A percentile compares a stretch with the other conserved stretches of the same genome.
Evolutionary conservation across 2,329 filamentous ascomycete species (phyloP).

Genomic region (Phoma herbarum): DNA sequence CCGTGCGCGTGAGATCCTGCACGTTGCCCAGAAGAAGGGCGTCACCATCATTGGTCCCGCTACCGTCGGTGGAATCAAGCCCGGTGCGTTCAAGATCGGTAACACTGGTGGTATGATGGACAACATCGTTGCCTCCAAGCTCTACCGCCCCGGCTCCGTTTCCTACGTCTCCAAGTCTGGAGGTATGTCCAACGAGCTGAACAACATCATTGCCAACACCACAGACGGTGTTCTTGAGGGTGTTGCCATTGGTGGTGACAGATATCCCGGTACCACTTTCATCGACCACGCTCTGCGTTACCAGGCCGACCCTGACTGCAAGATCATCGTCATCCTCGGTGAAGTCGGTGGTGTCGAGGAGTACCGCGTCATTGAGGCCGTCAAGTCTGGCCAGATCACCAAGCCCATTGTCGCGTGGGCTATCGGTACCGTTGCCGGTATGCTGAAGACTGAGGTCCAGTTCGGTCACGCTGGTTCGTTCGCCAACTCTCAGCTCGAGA

Average conservation of each 20-base stretch:
- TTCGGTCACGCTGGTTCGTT: conserved; percentile 99
- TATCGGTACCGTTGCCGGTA: conserved; percentile 97
- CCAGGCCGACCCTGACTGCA: conserved; percentile 96
- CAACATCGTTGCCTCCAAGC: conserved; percentile 99
- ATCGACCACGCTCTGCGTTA: conserved; percentile 98
- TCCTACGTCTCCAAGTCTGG: conserved; percentile 99
- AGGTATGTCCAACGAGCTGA: conserved; percentile 99
- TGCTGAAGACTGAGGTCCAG: conserved; percentile 99
- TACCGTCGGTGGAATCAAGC: conserved; percentile 99
- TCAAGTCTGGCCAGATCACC: conserved; percentile 92
- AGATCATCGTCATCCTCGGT: conserved; percentile 94
- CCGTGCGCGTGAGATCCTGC: conserved; percentile 96
- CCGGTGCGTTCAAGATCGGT: conserved; percentile 98
- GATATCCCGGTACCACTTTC: conserved; percentile 98
- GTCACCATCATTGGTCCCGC: conserved; percentile 98
- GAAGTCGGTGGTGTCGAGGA: conserved; percentile 99
- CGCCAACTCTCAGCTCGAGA: conserved; percentile 99
- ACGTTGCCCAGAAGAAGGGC: conserved; percentile 97
- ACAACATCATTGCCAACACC: conserved; percentile 98
- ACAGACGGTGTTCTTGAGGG: conserved; percentile 99
- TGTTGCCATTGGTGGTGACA: conserved; percentile 98
- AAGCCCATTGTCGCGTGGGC: conserved; percentile 99
- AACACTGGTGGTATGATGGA: conserved; percentile 99
- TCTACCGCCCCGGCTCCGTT: conserved; percentile 98
- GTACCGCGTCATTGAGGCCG: conserved; percentile 98